phyloP scores from a whole-genome alignment of 2,329 filamentous ascomycete species.

The Sclerotiophoma versabilis region DNA sequence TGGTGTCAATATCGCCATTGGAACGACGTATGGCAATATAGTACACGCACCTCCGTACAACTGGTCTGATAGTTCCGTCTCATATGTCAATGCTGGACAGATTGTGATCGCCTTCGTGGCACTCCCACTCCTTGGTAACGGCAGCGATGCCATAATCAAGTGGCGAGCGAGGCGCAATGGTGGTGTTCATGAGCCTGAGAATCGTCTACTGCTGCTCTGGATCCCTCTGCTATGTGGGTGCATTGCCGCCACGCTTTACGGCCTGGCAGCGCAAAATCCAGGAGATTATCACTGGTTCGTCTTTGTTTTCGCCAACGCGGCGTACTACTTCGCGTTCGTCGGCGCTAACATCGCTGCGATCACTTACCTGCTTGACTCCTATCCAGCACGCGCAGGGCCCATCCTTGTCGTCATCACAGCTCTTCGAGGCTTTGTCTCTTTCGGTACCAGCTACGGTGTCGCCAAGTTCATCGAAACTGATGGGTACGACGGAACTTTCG shows the following conservation, averaged over 20 bases:
- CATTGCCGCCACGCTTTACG: slow-evolving; percentile 27
- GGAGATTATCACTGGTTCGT: slow-evolving; percentile 46
- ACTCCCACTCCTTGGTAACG: slow-evolving; percentile 33
- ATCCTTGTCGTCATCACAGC: slow-evolving; percentile 57
- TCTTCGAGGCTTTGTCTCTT: slow-evolving; percentile 56
- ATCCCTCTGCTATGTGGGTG: slow-evolving; percentile 48
- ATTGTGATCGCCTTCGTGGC: slow-evolving; percentile 43
- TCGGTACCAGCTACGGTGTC: slow-evolving; percentile 53
- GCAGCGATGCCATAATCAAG: slow-evolving; percentile 45
- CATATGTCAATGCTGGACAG: slow-evolving; percentile 31
- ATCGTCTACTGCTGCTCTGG: slow-evolving; percentile 49
- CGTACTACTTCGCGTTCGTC: slow-evolving; percentile 50
- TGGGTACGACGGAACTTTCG: slow-evolving; percentile 46
- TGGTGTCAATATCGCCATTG: slow-evolving; percentile 32
- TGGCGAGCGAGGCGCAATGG: slow-evolving; percentile 44
- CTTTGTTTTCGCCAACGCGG: slow-evolving; percentile 39
- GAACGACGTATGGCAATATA: slow-evolving; percentile 29
- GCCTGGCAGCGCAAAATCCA: slow-evolving; percentile 42
- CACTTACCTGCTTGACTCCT: slow-evolving; percentile 56
- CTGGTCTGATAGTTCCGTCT: slow-evolving; percentile 23
- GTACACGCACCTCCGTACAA: slow-evolving; percentile 27
- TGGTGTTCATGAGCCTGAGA: slow-evolving; percentile 50
- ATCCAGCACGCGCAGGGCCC: slow-evolving; percentile 53
- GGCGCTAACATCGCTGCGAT: slow-evolving; percentile 56
- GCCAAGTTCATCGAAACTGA: slow-evolving; percentile 39